Evolutionary conservation across 176 grass and related monocot genomes (phyloP).

Genomic region (Metroxylon sagu): DNA sequence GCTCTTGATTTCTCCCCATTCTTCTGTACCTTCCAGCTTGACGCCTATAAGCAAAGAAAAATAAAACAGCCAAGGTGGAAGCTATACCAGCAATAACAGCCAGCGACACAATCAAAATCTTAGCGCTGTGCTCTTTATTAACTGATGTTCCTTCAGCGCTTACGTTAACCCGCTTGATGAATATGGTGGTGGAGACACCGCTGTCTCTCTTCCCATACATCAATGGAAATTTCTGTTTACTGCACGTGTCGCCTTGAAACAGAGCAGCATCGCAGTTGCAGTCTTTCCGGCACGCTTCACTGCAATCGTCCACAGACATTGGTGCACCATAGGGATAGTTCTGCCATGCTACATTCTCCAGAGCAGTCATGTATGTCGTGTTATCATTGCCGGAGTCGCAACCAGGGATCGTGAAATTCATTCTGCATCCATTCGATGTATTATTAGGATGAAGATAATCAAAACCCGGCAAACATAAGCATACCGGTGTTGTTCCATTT

Average conservation of each 20-base stretch:
- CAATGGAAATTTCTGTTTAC: conserved; percentile 32
- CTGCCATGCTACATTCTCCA: conserved; percentile 14
- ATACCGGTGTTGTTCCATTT: too few species aligned
- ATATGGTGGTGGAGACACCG: conserved; percentile 12
- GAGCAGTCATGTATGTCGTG: conserved; percentile 5
- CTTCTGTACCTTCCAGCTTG: too few species aligned
- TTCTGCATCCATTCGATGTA: too few species aligned
- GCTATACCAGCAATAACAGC: too few species aligned
- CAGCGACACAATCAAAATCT: too few species aligned
- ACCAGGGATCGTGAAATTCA: too few species aligned
- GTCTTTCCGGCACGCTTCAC: conserved; percentile 15
- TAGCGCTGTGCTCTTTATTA: too few species aligned
- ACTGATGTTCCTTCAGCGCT: too few species aligned
- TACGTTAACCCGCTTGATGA: conserved; percentile 31
- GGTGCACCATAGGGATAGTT: conserved; percentile 7
- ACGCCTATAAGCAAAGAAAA: too few species aligned
- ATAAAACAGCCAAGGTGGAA: too few species aligned
- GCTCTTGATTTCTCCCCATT: not conserved
- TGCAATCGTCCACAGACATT: conserved; percentile 19
- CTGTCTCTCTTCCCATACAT: conserved; percentile 21
- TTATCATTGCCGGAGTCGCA: not conserved
- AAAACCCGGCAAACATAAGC: too few species aligned
- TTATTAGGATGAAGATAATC: too few species aligned
- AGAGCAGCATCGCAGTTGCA: conserved; percentile 29
- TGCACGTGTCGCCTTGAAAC: conserved; percentile 13